Conservation (phyloP, 2,329 filamentous ascomycete genomes). For the Colletotrichum sp. region DNA sequence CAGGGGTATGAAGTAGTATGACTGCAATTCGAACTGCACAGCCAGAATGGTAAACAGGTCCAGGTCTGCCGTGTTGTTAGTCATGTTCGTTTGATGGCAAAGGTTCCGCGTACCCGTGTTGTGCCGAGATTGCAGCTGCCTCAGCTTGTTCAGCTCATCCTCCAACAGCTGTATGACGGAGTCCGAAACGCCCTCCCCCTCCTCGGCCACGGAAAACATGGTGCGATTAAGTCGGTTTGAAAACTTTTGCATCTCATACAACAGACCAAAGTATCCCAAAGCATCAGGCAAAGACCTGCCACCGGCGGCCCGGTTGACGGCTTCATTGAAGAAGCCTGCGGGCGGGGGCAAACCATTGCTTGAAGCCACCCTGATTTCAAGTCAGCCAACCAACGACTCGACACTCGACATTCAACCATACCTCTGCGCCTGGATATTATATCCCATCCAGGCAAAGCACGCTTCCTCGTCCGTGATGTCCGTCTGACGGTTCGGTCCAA, state of each 20-base stretch:
- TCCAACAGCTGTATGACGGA: conserved; percentile 54
- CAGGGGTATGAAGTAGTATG: conserved; percentile 55
- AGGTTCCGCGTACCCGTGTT: conserved; percentile 45
- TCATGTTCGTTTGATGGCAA: not conserved
- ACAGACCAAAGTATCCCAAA: conserved; percentile 48
- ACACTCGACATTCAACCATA: conserved; percentile 23
- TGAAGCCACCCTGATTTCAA: conserved; percentile 37
- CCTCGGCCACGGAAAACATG: conserved; percentile 52
- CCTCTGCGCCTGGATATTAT: conserved; percentile 58
- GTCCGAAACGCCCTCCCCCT: conserved; percentile 50
- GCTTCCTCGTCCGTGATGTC: conserved; percentile 57
- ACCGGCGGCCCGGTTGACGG: conserved; percentile 49
- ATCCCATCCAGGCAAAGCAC: conserved; percentile 57
- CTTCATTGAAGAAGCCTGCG: conserved; percentile 51
- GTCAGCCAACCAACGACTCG: conserved; percentile 20
- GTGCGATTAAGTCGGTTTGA: conserved; percentile 53
- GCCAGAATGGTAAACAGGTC: conserved; percentile 54
- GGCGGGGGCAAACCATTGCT: conserved; percentile 52
- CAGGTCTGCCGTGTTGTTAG: conserved; percentile 39
- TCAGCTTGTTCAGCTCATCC: conserved; percentile 56
- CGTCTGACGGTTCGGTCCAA: conserved; percentile 44
- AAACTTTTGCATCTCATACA: conserved; percentile 57
- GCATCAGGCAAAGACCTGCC: conserved; percentile 43
- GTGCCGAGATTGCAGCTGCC: conserved; percentile 48
- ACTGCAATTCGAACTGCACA: conserved; percentile 57